phyloP scores from a whole-genome alignment of 495 filamentous ascomycete genomes.

The Sordaria brevicollis region DNA sequence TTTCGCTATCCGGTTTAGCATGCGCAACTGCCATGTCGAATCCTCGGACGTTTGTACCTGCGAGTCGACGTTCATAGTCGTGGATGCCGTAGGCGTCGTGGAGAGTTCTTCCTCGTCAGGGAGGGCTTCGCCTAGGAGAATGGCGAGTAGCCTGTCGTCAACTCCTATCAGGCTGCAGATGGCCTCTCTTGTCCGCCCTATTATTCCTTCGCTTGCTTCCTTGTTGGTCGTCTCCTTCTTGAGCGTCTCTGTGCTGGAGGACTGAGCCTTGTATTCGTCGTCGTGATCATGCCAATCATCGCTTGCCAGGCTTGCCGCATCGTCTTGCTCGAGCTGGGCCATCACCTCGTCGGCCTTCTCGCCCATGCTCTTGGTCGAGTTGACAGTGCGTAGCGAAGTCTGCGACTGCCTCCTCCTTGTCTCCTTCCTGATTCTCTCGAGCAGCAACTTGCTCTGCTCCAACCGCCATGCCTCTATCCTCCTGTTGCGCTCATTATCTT shows the following conservation, averaged over 20 bases:
- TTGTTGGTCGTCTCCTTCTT: constrained; percentile 15
- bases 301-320: constrained; percentile 16
- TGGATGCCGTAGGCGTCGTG: constrained; percentile 28
- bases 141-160: constrained; percentile 70
- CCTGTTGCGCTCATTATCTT: constrained; percentile 58
- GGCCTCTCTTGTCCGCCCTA: constrained; percentile 69
- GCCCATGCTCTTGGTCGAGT: constrained; percentile 2
- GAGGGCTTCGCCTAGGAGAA: constrained; percentile 79
- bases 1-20: constrained; percentile 73
- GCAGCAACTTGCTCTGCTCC: constrained; percentile 74
- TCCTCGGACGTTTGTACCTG: constrained; percentile 25
- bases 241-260: neutral
- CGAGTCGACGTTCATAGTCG: constrained; percentile 15
- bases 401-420: constrained; percentile 52
- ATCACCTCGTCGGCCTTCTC: constrained; percentile 16
- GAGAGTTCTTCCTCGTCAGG: constrained; percentile 45
- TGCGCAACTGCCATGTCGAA: constrained; percentile 59
- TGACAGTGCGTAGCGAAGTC: constrained; percentile 7
- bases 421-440: constrained; percentile 83
- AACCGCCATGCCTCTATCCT: constrained; percentile 86
- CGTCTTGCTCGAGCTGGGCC: constrained; percentile 20
- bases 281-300: constrained; percentile 35
- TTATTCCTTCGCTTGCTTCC: constrained; percentile 50
- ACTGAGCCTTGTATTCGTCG: neutral
- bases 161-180: constrained; percentile 87